phyloP scores from a whole-genome alignment of 306 rosid genomes.

The Casuarina glauca region DNA sequence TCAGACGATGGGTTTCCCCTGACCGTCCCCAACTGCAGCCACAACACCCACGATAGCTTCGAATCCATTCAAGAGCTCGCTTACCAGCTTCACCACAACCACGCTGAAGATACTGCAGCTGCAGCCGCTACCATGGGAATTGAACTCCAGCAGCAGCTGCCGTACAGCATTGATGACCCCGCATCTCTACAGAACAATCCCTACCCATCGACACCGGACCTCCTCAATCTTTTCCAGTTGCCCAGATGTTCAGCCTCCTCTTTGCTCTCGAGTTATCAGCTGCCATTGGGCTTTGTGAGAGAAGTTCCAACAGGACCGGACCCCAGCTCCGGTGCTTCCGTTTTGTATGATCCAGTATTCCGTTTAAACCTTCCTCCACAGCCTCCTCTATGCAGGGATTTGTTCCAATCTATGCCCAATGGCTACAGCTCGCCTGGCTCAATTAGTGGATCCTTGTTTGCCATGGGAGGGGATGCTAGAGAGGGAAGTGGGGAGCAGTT shows the following conservation, averaged over 20 bases:
- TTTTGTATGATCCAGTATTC: conserved; percentile 65
- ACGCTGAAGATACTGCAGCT: conserved; percentile 24
- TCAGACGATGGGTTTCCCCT: conserved; percentile 31
- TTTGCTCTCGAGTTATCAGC: conserved; percentile 45
- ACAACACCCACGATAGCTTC: conserved; percentile 29
- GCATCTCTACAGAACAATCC: conserved; percentile 35
- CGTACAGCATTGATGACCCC: conserved; percentile 41
- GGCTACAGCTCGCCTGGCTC: conserved; percentile 67
- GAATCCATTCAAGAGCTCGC: conserved; percentile 62
- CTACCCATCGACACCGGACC: conserved; percentile 56
- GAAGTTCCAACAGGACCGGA: conserved; percentile 53
- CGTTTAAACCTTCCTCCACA: conserved; percentile 89
- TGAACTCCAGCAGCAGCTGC: conserved; percentile 45
- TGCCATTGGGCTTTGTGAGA: conserved; percentile 45
- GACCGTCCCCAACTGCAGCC: conserved; percentile 23
- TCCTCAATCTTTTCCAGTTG: conserved; percentile 68
- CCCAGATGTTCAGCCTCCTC: conserved; percentile 64
- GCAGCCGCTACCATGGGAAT: conserved; percentile 38
- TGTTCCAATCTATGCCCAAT: conserved; percentile 69
- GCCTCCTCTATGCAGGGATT: conserved; percentile 69
- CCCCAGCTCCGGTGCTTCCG: conserved; percentile 46
- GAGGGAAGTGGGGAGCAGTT: conserved; percentile 55
- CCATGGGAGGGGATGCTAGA: conserved; percentile 54
- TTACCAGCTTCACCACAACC: conserved; percentile 36
- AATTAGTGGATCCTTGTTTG: conserved; percentile 45